Percentiles rank a stretch among this genome's conserved stretches.
These are phyloP conservation scores for Paecilomyces sp. DNA, from an alignment of 2,329 filamentous ascomycete genomes.

Conservation along the genomic window DNA sequence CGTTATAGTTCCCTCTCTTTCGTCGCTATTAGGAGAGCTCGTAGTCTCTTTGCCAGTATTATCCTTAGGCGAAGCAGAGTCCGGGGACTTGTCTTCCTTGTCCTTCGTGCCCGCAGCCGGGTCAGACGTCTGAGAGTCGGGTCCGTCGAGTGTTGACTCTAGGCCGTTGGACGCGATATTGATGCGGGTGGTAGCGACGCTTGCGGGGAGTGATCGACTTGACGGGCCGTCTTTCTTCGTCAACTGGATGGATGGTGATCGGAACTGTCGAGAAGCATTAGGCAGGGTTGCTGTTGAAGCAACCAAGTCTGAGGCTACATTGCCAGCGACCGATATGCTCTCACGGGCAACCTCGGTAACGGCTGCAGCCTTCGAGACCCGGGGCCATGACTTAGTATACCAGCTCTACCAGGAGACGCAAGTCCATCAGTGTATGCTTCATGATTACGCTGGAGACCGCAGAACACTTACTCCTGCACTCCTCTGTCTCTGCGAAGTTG, in stretches of 20 bases:
- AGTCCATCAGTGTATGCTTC: neutral
- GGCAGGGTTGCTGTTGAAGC: conserved; percentile 23
- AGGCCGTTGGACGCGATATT: conserved; percentile 38
- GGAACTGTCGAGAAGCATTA: conserved; percentile 15
- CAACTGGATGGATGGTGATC: conserved; percentile 34
- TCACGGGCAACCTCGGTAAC: conserved; percentile 44
- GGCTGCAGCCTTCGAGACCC: conserved; percentile 38
- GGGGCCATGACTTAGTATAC: conserved; percentile 42
- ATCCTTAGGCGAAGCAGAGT: conserved; percentile 7
- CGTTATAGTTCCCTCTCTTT: neutral
- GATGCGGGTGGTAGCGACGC: conserved; percentile 38
- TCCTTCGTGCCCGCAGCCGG: conserved; percentile 12
- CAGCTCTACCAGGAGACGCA: conserved; percentile 24
- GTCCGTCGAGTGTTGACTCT: conserved; percentile 20
- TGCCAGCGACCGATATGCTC: conserved; percentile 39
- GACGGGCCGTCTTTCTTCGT: conserved; percentile 34
- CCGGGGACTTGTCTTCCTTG: conserved; percentile 11
- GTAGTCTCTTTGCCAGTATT: conserved; percentile 5
- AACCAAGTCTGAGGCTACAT: conserved; percentile 26
- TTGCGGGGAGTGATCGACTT: conserved; percentile 38
- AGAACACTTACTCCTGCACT: conserved; percentile 21
- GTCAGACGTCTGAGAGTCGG: conserved; percentile 8
- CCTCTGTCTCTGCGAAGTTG: conserved; percentile 17
- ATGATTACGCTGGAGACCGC: neutral
- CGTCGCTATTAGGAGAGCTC: neutral